Base-by-base conservation (phyloP, 2,329 filamentous ascomycete genomes). In the Colletotrichum tofieldiae region DNA sequence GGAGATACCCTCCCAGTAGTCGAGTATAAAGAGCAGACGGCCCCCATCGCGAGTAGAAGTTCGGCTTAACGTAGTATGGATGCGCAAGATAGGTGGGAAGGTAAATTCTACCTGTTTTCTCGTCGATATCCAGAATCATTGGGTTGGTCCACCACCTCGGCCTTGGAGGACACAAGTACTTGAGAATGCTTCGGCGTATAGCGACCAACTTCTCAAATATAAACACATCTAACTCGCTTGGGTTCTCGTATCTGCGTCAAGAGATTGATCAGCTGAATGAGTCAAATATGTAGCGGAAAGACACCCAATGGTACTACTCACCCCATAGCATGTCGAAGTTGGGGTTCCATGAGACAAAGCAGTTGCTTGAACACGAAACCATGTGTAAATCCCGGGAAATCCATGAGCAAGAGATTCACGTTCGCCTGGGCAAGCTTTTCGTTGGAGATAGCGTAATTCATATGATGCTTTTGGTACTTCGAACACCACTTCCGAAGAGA, bases 51-150 rank as follows among this genome's bases (percentile, higher is more conserved):
- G 82, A 86, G 83, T 79, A 84, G 59, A 83, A 79, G 0, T 84
- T 88, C 37, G 83, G 84, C 74, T 86, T 84, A 56, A 88, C 83
- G 75, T 89, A 90, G 78, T 86, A 89, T 11, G 88, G 88, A 18
- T 86, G 84, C 0, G 84, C 82, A 41, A 85, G 81, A 79, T 84
- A 89, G 16, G 78, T 62, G 0, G 76, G 77, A 12, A 82, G 71
- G 73, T 84, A 83, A 72, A 84, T 82, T 16, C 82, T 82, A 1
- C 84, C 82, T 1, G 83, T 80, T 23, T 83, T 78, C 5, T 84
- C 79, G 8, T 79, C 79, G 67, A 84, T 77, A 8, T 76, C 75
- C 16, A 68, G 58, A 52, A 86, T 62, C 62, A 79, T 81, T 11
- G 80, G 75, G 14, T 56, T 52, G 6, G 26, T 52, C 68, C 64